phyloP scores from a whole-genome alignment of 495 filamentous ascomycete genomes.

The Aspergillus leporis region DNA sequence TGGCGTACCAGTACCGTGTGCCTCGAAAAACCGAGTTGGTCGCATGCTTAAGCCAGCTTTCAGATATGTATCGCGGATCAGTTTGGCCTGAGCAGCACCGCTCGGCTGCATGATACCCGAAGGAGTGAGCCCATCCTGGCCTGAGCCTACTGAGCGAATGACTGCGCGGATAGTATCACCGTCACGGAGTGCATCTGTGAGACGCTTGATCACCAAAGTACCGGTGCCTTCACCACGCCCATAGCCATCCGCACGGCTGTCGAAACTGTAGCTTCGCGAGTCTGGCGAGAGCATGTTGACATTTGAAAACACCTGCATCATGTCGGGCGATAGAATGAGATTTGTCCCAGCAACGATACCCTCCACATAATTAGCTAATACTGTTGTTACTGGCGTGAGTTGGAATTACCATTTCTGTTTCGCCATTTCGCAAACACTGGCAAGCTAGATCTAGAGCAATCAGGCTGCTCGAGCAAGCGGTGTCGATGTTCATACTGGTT shows the following conservation, averaged over 20 bases:
- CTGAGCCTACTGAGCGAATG: constrained; percentile 41
- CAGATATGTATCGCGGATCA: background rate
- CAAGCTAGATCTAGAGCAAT: constrained; percentile 36
- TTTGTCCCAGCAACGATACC: constrained; percentile 32
- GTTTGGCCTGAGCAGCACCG: background rate
- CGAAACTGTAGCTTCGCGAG: constrained; percentile 25
- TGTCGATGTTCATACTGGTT: constrained; percentile 21
- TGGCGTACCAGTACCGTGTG: background rate
- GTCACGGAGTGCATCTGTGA: constrained; percentile 25
- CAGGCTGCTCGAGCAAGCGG: constrained; percentile 35
- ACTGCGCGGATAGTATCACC: constrained; percentile 33
- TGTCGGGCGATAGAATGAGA: constrained; percentile 31
- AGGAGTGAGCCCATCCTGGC: constrained; percentile 38
- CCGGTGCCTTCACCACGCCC: constrained; percentile 35
- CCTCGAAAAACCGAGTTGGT: background rate
- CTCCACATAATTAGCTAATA: too few species aligned
- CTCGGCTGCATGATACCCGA: background rate
- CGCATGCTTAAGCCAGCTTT: background rate
- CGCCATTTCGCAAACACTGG: constrained; percentile 35
- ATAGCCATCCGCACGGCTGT: constrained; percentile 28
- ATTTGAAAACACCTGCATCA: constrained; percentile 4
- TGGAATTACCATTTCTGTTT: constrained; percentile 25
- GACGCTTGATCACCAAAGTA: constrained; percentile 29
- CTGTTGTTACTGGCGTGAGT: too few species aligned
- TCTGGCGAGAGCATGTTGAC: constrained; percentile 13